Percentiles rank a stretch among this genome's conserved stretches.
Evolutionary conservation across 1,139 yeast species (phyloP).

Genomic region (Debaryomycetaceae sp.): DNA sequence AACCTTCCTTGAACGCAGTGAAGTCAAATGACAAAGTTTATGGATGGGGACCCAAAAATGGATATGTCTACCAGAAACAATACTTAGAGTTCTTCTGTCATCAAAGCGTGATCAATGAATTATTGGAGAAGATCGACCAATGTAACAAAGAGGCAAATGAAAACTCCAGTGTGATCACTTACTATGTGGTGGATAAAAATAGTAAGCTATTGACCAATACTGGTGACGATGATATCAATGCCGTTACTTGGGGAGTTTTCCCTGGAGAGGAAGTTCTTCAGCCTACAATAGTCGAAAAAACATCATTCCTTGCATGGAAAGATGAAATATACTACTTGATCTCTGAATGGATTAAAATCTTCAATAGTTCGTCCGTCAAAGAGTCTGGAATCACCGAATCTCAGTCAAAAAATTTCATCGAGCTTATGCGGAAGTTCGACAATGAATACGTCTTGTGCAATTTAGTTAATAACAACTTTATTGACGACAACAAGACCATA

Average conservation of each 20-base stretch:
- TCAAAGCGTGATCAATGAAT: constrained; percentile 42
- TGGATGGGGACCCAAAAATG: constrained; percentile 97
- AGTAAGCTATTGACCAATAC: constrained; percentile 67
- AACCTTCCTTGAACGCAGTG: constrained; percentile 86
- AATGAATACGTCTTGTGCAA: constrained; percentile 73
- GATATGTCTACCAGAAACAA: constrained; percentile 91
- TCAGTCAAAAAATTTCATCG: constrained; percentile 22
- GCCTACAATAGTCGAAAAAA: constrained; percentile 89
- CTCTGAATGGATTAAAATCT: constrained; percentile 72
- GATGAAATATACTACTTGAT: constrained; percentile 88
- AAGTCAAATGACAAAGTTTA: constrained; percentile 65
- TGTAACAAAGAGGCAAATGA: constrained; percentile 40
- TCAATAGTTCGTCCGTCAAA: constrained; percentile 36
- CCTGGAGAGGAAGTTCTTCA: constrained; percentile 90
- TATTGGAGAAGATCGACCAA: constrained; percentile 34
- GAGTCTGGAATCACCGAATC: constrained; percentile 35
- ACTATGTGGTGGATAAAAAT: constrained; percentile 67
- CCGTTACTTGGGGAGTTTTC: constrained; percentile 97
- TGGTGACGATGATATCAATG: constrained; percentile 76
- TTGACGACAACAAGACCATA: constrained; percentile 47
- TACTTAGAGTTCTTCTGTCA: constrained; percentile 83
- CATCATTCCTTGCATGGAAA: constrained; percentile 92
- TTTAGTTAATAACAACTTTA: constrained; percentile 86
- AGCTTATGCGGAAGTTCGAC: constrained; percentile 50
- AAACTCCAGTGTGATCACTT: constrained; percentile 53